Percentiles rank a stretch among this genome's conserved stretches.
Evolutionary conservation across 371 early-diverging fungal species (phyloP).

Genomic region (Coemansia sp.): DNA sequence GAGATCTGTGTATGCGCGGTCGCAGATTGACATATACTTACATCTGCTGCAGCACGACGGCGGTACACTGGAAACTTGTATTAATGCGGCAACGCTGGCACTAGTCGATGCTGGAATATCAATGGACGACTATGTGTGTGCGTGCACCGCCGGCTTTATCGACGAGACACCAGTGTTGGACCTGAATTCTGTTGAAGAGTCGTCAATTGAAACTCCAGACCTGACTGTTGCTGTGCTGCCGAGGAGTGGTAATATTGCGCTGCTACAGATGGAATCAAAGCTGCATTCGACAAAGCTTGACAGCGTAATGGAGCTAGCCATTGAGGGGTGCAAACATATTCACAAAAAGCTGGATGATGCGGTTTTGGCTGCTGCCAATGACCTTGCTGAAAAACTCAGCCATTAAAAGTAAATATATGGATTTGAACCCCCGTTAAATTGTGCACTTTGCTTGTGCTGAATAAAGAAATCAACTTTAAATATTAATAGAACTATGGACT

Average conservation of each 20-base stretch:
- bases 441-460: background rate
- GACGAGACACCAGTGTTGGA: slow-evolving; percentile 83
- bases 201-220: slow-evolving; percentile 75
- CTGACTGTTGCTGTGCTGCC: slow-evolving; percentile 88
- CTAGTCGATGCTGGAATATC: slow-evolving; percentile 96
- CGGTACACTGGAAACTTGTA: slow-evolving; percentile 79
- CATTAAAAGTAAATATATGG: background rate
- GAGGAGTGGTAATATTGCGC: slow-evolving; percentile 75
- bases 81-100: slow-evolving; percentile 93
- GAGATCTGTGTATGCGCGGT: slow-evolving; percentile 71
- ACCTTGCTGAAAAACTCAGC: slow-evolving; percentile 38
- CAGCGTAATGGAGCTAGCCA: slow-evolving; percentile 72
- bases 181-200: slow-evolving; percentile 86
- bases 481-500: background rate
- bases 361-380: slow-evolving; percentile 61
- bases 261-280: slow-evolving; percentile 80
- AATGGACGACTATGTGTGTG: slow-evolving; percentile 92
- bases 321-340: slow-evolving; percentile 81
- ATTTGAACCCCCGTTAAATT: no score
- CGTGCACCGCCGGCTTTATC: slow-evolving; percentile 90
- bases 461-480: background rate
- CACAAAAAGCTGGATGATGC: slow-evolving; percentile 72
- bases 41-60: slow-evolving; percentile 93
- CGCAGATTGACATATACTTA: slow-evolving; percentile 89
- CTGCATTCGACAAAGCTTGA: slow-evolving; percentile 82